These are phyloP conservation scores for Neckera pumila DNA, from an alignment of 225 moss, liverwort and hornwort species.

Conservation along the genomic window DNA sequence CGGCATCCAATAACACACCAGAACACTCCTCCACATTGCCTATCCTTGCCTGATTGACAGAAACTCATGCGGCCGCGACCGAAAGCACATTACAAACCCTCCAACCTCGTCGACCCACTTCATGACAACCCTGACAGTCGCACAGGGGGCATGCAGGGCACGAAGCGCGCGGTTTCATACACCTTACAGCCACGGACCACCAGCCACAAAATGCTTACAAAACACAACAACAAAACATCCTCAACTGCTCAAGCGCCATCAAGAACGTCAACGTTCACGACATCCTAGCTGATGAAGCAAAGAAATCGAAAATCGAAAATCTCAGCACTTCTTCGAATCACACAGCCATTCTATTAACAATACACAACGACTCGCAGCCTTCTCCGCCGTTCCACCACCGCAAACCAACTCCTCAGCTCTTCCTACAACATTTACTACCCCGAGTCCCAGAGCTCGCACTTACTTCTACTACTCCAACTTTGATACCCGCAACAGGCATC, in stretches of 20 bases:
- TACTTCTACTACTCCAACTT: not conserved
- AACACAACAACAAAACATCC: not conserved
- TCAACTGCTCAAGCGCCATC: not conserved
- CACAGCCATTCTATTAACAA: not conserved
- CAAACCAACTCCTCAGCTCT: not conserved
- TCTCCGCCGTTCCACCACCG: not conserved
- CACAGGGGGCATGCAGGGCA: not conserved
- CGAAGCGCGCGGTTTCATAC: not conserved
- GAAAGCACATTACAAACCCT: not conserved
- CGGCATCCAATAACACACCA: not conserved
- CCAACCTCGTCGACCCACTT: not conserved
- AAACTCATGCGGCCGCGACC: not conserved
- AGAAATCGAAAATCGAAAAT: not conserved
- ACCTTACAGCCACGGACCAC: not conserved
- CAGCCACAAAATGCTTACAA: not conserved
- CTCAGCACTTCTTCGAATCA: not conserved
- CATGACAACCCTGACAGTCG: slow-evolving; percentile 1
- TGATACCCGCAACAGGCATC: not conserved
- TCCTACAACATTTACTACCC: not conserved
- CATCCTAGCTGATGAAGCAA: not conserved
- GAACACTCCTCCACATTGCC: not conserved
- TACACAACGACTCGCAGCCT: not conserved
- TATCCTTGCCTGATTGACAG: not conserved
- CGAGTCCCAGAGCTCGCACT: not conserved
- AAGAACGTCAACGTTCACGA: not conserved